Evolutionary conservation across 768 basidiomycete species (phyloP).

Genomic region (Gloeopeniophorella convolvens): DNA sequence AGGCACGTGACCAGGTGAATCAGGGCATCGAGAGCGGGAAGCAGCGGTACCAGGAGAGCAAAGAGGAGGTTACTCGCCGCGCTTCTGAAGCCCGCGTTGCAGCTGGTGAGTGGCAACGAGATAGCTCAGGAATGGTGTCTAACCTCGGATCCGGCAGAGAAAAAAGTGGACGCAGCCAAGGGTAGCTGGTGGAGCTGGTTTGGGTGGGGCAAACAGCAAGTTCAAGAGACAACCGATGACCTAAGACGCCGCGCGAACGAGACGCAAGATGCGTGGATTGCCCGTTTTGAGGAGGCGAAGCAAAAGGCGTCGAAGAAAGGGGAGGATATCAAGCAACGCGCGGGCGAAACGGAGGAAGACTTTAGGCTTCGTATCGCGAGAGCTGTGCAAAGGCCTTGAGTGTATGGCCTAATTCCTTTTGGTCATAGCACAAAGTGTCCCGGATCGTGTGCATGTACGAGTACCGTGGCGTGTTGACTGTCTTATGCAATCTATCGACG

Average conservation of each 20-base stretch:
- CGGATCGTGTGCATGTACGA: too few relatives aligned
- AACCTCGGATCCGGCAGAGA: constrained; percentile 11
- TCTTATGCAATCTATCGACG: too few relatives aligned
- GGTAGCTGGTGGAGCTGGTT: constrained; percentile 8
- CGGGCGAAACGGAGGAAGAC: constrained; percentile 17
- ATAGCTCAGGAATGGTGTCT: too few relatives aligned
- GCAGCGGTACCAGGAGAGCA: constrained; percentile 2
- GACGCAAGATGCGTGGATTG: constrained; percentile 9
- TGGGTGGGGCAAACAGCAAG: constrained; percentile 14
- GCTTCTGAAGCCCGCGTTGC: background rate
- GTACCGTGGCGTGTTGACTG: too few relatives aligned
- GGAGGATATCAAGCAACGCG: constrained; percentile 13
- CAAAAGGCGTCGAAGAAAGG: constrained; percentile 10
- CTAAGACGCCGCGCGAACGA: constrained; percentile 14
- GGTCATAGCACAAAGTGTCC: too few relatives aligned
- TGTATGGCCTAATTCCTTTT: background rate
- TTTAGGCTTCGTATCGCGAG: constrained; percentile 13
- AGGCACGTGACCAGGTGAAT: background rate
- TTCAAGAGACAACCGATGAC: constrained; percentile 3
- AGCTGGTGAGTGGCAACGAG: constrained; percentile 10
- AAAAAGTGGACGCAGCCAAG: constrained; percentile 11
- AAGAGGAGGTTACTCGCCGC: background rate
- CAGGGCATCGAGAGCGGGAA: constrained; percentile 9
- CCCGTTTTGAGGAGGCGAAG: constrained; percentile 17
- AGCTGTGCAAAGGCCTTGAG: constrained; percentile 10